Conservation (phyloP, 169 alveolate genomes). For the Theileria annulata region DNA sequence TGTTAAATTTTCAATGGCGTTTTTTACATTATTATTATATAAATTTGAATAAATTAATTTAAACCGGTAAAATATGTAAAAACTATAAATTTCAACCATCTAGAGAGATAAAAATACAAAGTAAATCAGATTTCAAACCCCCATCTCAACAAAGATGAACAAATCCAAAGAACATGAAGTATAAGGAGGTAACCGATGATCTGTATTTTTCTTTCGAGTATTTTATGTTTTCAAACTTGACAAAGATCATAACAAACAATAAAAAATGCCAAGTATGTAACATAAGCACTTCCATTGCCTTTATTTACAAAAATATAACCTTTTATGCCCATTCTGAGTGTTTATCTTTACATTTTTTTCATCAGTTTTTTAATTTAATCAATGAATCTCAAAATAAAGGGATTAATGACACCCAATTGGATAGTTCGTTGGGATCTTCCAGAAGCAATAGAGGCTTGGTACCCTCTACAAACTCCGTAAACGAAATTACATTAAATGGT, state of each 20-base stretch:
- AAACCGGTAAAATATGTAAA: slow-evolving; percentile 41
- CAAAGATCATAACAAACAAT: slow-evolving; percentile 1
- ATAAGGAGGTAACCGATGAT: slow-evolving; percentile 11
- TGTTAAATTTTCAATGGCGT: slow-evolving; percentile 31
- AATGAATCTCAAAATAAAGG: not conserved
- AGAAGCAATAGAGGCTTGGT: not conserved
- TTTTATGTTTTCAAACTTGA: slow-evolving; percentile 41
- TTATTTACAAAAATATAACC: not conserved
- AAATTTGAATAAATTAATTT: slow-evolving; percentile 37
- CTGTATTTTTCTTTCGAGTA: slow-evolving; percentile 45
- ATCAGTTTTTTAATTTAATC: slow-evolving; percentile 29
- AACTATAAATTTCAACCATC: slow-evolving; percentile 55
- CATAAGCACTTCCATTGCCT: slow-evolving; percentile 23
- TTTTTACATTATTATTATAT: slow-evolving; percentile 37
- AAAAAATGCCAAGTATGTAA: slow-evolving; percentile 43
- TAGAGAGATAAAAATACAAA: not conserved
- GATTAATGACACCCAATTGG: not conserved
- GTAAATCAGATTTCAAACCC: not conserved
- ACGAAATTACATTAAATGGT: not conserved
- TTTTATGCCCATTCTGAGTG: slow-evolving; percentile 41
- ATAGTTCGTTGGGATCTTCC: not conserved
- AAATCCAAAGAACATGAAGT: not conserved
- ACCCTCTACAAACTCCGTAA: not conserved
- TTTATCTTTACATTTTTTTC: slow-evolving; percentile 36
- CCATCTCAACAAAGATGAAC: not conserved